These are phyloP conservation scores for Spathaspora boniae DNA, from an alignment of 805 yeast genomes.

Conservation along the genomic window DNA sequence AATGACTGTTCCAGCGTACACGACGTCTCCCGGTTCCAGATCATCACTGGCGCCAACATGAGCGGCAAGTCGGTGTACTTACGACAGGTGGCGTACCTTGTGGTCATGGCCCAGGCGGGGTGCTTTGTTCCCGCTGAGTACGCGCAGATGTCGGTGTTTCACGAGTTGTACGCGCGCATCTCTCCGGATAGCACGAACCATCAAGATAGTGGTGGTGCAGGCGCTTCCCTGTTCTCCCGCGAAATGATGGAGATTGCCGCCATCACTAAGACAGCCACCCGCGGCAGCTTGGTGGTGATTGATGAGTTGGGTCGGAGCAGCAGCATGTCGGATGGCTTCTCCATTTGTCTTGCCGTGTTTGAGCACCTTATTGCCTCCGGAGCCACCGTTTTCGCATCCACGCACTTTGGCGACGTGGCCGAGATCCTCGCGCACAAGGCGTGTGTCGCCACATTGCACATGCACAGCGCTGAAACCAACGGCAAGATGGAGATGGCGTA, in stretches of 20 bases:
- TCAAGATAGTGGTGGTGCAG: too few species aligned
- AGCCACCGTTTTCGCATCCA: constrained; percentile 33
- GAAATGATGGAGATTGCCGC: constrained; percentile 50
- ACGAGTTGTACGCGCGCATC: constrained; percentile 34
- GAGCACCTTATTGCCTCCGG: constrained; percentile 28
- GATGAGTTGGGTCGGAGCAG: constrained; percentile 57
- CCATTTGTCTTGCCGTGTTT: constrained; percentile 44
- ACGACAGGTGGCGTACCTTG: constrained; percentile 46
- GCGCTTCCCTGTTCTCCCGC: constrained; percentile 42
- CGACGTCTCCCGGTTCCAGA: constrained; percentile 39
- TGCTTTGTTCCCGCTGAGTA: constrained; percentile 45
- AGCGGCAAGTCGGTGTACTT: constrained; percentile 62
- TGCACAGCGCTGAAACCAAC: constrained; percentile 22
- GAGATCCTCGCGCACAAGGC: constrained; percentile 26
- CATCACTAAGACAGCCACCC: constrained; percentile 33
- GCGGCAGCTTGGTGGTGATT: constrained; percentile 37
- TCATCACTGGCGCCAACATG: constrained; percentile 61
- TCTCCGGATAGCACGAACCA: constrained; percentile 30
- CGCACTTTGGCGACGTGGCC: constrained; percentile 45
- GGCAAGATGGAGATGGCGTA: constrained; percentile 26
- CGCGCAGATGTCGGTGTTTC: constrained; percentile 40
- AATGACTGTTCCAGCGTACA: constrained; percentile 36
- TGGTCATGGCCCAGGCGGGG: constrained; percentile 58
- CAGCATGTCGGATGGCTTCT: constrained; percentile 44
- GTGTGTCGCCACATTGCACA: constrained; percentile 35